Evolutionary conservation across 148 eudicot species (phyloP), one percentile per base, ranked within the genome.

Genomic region (Nyssa sinensis): DNA sequence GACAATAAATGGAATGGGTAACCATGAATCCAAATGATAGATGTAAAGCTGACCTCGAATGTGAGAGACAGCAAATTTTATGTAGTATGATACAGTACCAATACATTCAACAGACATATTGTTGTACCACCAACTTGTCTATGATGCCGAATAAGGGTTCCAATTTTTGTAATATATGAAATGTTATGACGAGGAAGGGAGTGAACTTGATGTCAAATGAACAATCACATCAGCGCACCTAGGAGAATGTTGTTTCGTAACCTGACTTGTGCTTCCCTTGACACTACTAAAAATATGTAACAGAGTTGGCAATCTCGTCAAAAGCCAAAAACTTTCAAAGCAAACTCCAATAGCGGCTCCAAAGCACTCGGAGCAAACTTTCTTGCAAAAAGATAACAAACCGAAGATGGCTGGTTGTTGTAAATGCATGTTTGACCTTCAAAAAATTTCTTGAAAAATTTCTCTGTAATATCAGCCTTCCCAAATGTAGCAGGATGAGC

Each of bases 381-480:
- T 74, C 89, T 79, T 2, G 87, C 89, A 63, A 86, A 86, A n/a
- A 86, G 82, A 75, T 66, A 84, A 67, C 89, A 86, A 39, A 71
- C 62, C 1, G 72, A 33, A 8, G 84, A 41, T 1, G 87, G 87
- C 79, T 81, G 83, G 71, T 81, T 33, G 28, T 86, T 81, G 66
- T 83, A 86, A 23, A 59, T 30, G 53, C 89, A 86, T 0, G 62
- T 34, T 21, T 60, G 17, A 11, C 73, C 78, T 47, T 80, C 72
- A 0, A 60, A 68, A 23, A 81, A 81, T 70, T 34, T 75, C 57
- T 62, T 72, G 77, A 86, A 81, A 47, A 86, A 77, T 24, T 81
- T 12, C 39, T 71, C 80, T 0, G 64, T 61, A 32, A 84, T 72
- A 35, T 86, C 89, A 19, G 29, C 69, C 74, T 77, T 77, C 68